Evolutionary conservation across 805 yeast genomes (phyloP).

Genomic region (Suhomyces prunicola): DNA sequence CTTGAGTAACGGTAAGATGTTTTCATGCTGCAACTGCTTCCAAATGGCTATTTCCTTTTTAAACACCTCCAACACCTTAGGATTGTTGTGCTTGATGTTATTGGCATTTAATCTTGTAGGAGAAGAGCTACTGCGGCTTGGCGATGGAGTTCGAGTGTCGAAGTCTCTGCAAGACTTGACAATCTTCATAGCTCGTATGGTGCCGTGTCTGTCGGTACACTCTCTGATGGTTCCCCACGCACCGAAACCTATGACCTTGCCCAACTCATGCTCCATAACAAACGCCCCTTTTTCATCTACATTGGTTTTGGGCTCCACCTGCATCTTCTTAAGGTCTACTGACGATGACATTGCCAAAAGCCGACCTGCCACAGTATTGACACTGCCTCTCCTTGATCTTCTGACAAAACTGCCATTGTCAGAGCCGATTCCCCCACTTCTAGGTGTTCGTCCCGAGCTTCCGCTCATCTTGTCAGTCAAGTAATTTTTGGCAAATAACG

Average conservation of each 20-base stretch:
- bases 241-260: slow-evolving; percentile 79
- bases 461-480: slow-evolving; percentile 19
- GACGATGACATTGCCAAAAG: slow-evolving; percentile 37
- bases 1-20: slow-evolving; percentile 60
- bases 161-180: slow-evolving; percentile 36
- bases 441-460: slow-evolving; percentile 20
- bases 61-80: slow-evolving; percentile 54
- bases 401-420: slow-evolving; percentile 28
- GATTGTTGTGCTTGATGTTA: slow-evolving; percentile 30
- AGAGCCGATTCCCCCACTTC: slow-evolving; percentile 13
- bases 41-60: slow-evolving; percentile 73
- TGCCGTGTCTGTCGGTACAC: slow-evolving; percentile 43
- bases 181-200: slow-evolving; percentile 57
- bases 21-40: slow-evolving; percentile 62
- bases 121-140: slow-evolving; percentile 1
- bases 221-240: slow-evolving; percentile 88
- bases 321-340: slow-evolving; percentile 29
- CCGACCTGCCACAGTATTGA: slow-evolving; percentile 40
- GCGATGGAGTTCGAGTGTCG: slow-evolving; percentile 11
- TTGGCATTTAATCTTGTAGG: slow-evolving; percentile 5
- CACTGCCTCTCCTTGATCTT: slow-evolving; percentile 28
- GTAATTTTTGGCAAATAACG: slow-evolving; percentile 37
- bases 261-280: slow-evolving; percentile 60
- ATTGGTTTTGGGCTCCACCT: slow-evolving; percentile 28
- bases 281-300: slow-evolving; percentile 67